Percentiles rank a stretch among this genome's conserved stretches.
phyloP scores from a whole-genome alignment of 139 green algal genomes.

The Tetradesmus lagerheimii region DNA sequence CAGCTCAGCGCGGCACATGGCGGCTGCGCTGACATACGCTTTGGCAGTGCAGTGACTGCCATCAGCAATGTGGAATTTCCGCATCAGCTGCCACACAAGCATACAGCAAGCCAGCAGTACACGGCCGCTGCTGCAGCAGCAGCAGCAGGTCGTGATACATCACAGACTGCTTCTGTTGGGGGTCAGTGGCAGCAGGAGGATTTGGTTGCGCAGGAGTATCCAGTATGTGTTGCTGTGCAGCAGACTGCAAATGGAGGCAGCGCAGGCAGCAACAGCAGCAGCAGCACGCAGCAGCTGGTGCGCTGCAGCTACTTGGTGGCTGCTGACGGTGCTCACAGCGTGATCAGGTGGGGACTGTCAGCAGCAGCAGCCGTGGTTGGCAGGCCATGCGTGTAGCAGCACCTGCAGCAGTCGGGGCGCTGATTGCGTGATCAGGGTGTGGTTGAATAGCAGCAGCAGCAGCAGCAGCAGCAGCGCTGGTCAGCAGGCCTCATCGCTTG shows the following conservation, averaged over 20 bases:
- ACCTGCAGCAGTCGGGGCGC: not conserved
- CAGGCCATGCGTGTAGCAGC: not conserved
- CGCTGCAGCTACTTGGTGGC: slow-evolving; percentile 72
- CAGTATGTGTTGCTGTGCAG: slow-evolving; percentile 24
- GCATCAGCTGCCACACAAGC: slow-evolving; percentile 1
- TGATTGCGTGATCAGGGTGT: no score
- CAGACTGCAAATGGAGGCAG: not conserved
- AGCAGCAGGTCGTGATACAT: not conserved
- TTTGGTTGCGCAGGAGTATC: not conserved
- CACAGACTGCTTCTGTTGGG: not conserved
- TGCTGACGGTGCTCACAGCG: slow-evolving; percentile 81
- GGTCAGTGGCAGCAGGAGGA: slow-evolving; percentile 1
- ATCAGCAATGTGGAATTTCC: slow-evolving; percentile 24
- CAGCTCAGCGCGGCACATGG: not conserved
- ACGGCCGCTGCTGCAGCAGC: not conserved
- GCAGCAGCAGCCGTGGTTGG: not conserved
- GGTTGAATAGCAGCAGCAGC: not conserved
- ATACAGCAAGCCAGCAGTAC: slow-evolving; percentile 18
- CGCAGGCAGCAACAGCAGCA: slow-evolving; percentile 13
- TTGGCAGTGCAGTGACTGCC: not conserved
- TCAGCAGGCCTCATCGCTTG: no score
- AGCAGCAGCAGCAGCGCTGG: slow-evolving; percentile 8
- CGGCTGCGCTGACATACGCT: slow-evolving; percentile 17
- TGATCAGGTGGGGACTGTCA: slow-evolving; percentile 49
- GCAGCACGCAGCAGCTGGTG: not conserved